Percentiles rank a stretch among this genome's conserved stretches.
These are phyloP conservation scores for Polysphondylium violaceum DNA, from an alignment of 78 protist genomes.

Conservation along the genomic window DNA sequence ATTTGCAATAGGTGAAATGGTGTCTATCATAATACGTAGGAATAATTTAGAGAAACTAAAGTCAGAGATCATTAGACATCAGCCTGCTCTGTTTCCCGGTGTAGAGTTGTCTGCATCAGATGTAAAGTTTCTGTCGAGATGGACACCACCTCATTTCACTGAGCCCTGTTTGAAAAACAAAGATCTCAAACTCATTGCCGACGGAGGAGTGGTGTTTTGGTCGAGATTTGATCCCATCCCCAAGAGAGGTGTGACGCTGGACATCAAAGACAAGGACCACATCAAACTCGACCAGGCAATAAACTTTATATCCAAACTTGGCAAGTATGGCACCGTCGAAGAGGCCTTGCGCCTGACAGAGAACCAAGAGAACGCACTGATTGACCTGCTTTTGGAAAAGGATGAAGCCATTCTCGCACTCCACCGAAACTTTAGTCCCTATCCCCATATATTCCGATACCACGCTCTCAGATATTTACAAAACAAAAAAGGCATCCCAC, in stretches of 20 bases:
- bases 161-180: conserved; percentile 35
- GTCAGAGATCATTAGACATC: conserved; percentile 61
- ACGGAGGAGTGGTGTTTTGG: conserved; percentile 71
- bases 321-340: conserved; percentile 23
- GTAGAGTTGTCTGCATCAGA: conserved; percentile 38
- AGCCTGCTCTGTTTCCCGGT: conserved; percentile 77
- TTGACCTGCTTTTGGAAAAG: conserved; percentile 57
- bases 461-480: conserved; percentile 50
- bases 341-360: conserved; percentile 22
- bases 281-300: conserved; percentile 71
- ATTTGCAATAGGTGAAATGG: conserved; percentile 37
- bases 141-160: conserved; percentile 81
- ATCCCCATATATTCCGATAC: conserved; percentile 39
- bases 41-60: conserved; percentile 59
- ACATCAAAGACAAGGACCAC: conserved; percentile 47
- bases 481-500: background rate
- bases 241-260: conserved; percentile 61
- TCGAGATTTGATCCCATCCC: conserved; percentile 51
- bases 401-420: conserved; percentile 58
- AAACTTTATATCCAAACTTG: conserved; percentile 19
- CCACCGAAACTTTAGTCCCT: conserved; percentile 36
- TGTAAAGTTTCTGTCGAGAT: conserved; percentile 41
- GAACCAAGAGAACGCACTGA: conserved; percentile 51
- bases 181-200: conserved; percentile 59
- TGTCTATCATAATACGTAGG: conserved; percentile 47